Base-by-base conservation (phyloP, 257 asterid genomes). In the Thymus quinquecostatus region DNA sequence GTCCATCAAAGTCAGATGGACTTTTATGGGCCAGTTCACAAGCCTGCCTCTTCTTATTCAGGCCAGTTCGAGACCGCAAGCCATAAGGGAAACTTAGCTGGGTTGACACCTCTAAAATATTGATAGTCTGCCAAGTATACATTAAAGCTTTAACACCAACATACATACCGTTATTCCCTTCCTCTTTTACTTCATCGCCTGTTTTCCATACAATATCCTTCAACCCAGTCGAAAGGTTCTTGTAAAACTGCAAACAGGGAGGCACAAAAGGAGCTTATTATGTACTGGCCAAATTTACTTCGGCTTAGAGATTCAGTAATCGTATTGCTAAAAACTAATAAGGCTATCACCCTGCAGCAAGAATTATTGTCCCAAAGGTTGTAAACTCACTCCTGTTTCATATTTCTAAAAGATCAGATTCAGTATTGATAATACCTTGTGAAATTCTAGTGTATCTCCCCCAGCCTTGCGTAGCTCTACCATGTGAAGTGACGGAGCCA, bases 391-490 rank as follows among this genome's bases (percentile, higher is more conserved):
- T 55, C 60, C 10, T 55, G 38, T 55, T 38, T 38, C 3, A 38
- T 38, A 38, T 38, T 38, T 29, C 38, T 8, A 55, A 7, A 54
- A 54, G 60, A 54, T 54, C 10, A 10, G 10, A 28, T 27, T 21
- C 21, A 21, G 6, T 8, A 64, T 28, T 2, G 11, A 47, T 70
- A 11, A 41, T 74, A 90, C 98, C 96, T 83, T 89, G 86, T 90
- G 97, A 78, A 92, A 92, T 78, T 92, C 98, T 71, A 92, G 82
- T 58, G 98, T 92, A 75, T 92, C 98, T 66, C 98, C 98, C 53
- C 96, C 96, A 27, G 96, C 85, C 81, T 92, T 92, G 64, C 97
- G 95, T 80, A 92, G 85, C 86, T 92, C 97, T 53, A 92, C 97
- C 90, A 92, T 87, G 83, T 84, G 85, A 47, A 92, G 84, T 0